Base-by-base conservation (phyloP, 2,329 filamentous ascomycete species). In the Cryphonectria parasitica region DNA sequence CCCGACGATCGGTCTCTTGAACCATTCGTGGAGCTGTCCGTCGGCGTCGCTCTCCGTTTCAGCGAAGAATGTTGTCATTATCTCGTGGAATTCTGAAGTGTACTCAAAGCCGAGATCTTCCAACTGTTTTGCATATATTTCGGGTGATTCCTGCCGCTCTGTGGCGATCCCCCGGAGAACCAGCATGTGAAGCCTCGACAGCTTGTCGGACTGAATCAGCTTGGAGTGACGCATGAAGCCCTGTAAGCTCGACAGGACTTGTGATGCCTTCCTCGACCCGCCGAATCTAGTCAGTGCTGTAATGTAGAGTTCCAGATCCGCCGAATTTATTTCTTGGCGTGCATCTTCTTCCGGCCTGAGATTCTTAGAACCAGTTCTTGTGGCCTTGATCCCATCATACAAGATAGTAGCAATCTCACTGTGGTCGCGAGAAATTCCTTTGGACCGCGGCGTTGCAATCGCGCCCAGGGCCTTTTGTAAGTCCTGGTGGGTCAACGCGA, bases 41-140 rank as follows among this genome's bases (percentile, higher is more conserved):
- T 88, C 86, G n/a, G 84, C 78, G 4, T 91, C 77, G 63, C 89
- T 82, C 74, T 90, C 82, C 61, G 83, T 84, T 17, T 82, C 78
- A 1, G 90, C 87, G 75, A 90, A 94, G 74, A 91, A 91, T 0
- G 79, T 79, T 2, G 90, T 85, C 77, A 96, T 83, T 45, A 87
- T 78, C 70, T 84, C 78, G 74, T 90, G 86, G 66, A 89, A 77
- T 3, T 77, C 75, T 3, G 81, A 78, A 68, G 82, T 81, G 73
- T 84, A 87, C 19, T 81, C 77, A 10, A 87, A 71, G 0, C 83
- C 83, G 6, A 83, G 78, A 15, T 82, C 79, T 68, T 86, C 81
- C 56, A 90, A 82, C 62, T 88, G 82, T 11, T 85, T 78, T 1
- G 88, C 80, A 3, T 90, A 83, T n/a, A 84, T 56, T 89, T 75